Base-by-base conservation (phyloP, 345 rosid genomes). In the Cardamine occulta region DNA sequence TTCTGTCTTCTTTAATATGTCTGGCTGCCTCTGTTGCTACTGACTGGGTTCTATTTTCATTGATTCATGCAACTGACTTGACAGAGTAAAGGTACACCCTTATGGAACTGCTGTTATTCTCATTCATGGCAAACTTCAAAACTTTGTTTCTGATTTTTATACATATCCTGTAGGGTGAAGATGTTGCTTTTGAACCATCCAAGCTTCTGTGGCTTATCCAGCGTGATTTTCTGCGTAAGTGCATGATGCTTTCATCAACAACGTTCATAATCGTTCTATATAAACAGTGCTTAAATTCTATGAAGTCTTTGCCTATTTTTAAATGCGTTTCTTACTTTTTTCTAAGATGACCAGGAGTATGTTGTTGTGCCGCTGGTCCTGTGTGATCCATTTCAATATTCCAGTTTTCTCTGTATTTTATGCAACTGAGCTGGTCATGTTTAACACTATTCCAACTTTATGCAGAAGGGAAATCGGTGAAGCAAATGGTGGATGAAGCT, bases 131-230 rank as follows among this genome's bases (percentile, higher is more conserved):
- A 75, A 21, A 19, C 35, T 66, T 35, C 23, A 49, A 53, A 68
- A 57, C 57, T 56, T 45, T 74, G 68, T 60, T 34, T 72, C 66
- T 73, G 69, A 74, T 59, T 62, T 48, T 70, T 73, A 1, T 47
- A 70, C 76, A 29, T 73, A 66, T 54, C 45, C 34, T 83, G 67
- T 73, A 95, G 99, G 99, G 99, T 68, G 87, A 95, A 83, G 99
- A 89, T 83, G 88, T 95, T 82, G 98, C 98, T 64, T 95, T 95
- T 79, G 96, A 90, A 78, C 99, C 98, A 15, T 88, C 99, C 62
- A 95, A 93, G 79, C 91, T 95, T 75, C 68, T 95, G 74, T 95
- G 99, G 99, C 99, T 95, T 83, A 95, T 95, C 77, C 99, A 95
- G 82, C 99, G 98, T 37, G 99, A 95, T 84, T 95, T 95, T 86